Percentiles rank a stretch among this genome's conserved stretches.
phyloP scores from a whole-genome alignment of 805 yeast genomes.

The Starmerella geochares region DNA sequence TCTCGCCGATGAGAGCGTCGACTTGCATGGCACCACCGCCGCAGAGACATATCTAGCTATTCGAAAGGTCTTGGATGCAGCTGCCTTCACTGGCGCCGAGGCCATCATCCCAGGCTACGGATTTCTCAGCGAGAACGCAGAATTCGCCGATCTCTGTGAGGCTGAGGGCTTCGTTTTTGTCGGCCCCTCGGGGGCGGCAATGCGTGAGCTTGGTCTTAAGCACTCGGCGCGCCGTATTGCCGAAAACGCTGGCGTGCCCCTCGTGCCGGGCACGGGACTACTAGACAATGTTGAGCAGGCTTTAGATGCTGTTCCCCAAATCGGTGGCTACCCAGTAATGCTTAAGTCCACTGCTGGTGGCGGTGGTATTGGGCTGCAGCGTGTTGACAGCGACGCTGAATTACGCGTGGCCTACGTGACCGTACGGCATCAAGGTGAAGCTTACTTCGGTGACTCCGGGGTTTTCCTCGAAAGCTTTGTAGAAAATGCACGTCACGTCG shows the following conservation, averaged over 20 bases:
- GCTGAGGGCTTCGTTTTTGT: slow-evolving; percentile 79
- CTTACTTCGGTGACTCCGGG: slow-evolving; percentile 91
- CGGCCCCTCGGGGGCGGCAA: slow-evolving; percentile 94
- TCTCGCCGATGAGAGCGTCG: slow-evolving; percentile 70
- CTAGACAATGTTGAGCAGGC: slow-evolving; percentile 68
- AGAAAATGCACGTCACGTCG: slow-evolving; percentile 92
- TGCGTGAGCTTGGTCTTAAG: slow-evolving; percentile 80
- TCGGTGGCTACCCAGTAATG: slow-evolving; percentile 77
- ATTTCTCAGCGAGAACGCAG: slow-evolving; percentile 91
- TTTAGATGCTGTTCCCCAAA: slow-evolving; percentile 53
- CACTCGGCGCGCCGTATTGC: slow-evolving; percentile 97
- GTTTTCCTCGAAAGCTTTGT: slow-evolving; percentile 92
- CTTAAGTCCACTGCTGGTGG: slow-evolving; percentile 98
- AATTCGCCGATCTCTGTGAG: slow-evolving; percentile 79
- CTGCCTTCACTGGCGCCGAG: slow-evolving; percentile 71
- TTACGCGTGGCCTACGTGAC: slow-evolving; percentile 77
- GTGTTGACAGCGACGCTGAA: slow-evolving; percentile 74
- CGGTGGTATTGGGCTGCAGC: slow-evolving; percentile 96
- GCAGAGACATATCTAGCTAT: slow-evolving; percentile 82
- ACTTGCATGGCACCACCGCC: slow-evolving; percentile 71
- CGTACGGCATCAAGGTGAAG: slow-evolving; percentile 85
- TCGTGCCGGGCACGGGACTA: slow-evolving; percentile 94
- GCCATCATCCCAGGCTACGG: slow-evolving; percentile 99
- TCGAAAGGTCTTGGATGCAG: slow-evolving; percentile 78
- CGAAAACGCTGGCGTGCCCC: slow-evolving; percentile 78